phyloP scores from a whole-genome alignment of 2,329 filamentous ascomycete genomes.

The Mollisia scopiformis region DNA sequence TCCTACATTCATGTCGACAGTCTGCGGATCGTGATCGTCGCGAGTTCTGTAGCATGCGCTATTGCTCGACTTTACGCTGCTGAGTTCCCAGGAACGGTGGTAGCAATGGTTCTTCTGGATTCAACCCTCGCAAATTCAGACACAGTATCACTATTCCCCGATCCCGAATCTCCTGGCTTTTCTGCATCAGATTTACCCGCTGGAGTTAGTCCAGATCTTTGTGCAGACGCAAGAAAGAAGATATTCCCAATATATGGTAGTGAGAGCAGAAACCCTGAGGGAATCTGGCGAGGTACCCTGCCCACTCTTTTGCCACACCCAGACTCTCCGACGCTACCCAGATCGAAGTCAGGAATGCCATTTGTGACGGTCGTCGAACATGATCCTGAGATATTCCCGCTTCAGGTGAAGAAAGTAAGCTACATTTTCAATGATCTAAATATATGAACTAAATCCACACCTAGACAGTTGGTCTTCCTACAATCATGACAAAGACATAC shows the following conservation, averaged over 20 bases:
- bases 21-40: slow-evolving; percentile 26
- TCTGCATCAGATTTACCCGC: not conserved
- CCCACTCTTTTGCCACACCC: slow-evolving; percentile 29
- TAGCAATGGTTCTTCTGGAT: slow-evolving; percentile 32
- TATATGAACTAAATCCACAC: not conserved
- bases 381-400: not conserved
- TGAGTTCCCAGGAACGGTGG: slow-evolving; percentile 30
- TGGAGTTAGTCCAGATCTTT: not conserved
- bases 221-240: slow-evolving; percentile 11
- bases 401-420: not conserved
- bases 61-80: slow-evolving; percentile 34
- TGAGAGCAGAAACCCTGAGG: slow-evolving; percentile 25
- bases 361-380: slow-evolving; percentile 10
- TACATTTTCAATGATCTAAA: too few relatives aligned
- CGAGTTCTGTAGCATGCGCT: slow-evolving; percentile 33
- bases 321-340: slow-evolving; percentile 28
- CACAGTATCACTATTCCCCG: slow-evolving; percentile 28
- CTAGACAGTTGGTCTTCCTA: not conserved
- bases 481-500: not conserved
- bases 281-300: slow-evolving; percentile 28
- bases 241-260: slow-evolving; percentile 10
- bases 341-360: slow-evolving; percentile 5
- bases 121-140: slow-evolving; percentile 33
- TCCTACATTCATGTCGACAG: not conserved
- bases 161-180: slow-evolving; percentile 22